Percentiles rank a stretch among this genome's conserved stretches.
Evolutionary conservation across 139 green algal species (phyloP).

Genomic region (Dunaliella primolecta): DNA sequence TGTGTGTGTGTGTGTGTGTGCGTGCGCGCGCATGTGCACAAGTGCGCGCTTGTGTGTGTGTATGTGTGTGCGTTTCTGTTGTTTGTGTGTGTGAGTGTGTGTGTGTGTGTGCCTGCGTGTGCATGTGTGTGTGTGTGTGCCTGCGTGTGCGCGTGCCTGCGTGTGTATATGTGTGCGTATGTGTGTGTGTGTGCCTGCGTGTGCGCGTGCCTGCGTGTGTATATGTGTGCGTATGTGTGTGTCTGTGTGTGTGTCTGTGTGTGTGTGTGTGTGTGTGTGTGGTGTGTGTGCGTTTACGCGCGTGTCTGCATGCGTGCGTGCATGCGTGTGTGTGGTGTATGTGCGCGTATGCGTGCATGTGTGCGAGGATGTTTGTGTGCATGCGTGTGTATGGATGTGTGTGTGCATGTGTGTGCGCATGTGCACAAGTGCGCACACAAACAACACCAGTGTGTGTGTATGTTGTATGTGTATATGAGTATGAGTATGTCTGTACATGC

Average conservation of each 20-base stretch:
- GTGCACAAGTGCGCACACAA: too few species aligned
- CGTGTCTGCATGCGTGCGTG: too few species aligned
- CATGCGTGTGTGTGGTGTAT: too few species aligned
- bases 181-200: neutral
- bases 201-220: neutral
- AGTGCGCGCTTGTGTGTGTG: neutral
- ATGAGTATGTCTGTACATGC: too few species aligned
- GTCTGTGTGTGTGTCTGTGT: neutral
- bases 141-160: too few species aligned
- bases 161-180: neutral
- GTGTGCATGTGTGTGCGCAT: too few species aligned
- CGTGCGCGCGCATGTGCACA: neutral
- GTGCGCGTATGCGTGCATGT: neutral
- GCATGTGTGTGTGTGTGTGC: too few species aligned
- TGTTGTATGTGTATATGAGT: too few species aligned
- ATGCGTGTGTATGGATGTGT: neutral
- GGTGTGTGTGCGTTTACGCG: too few species aligned
- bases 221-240: neutral
- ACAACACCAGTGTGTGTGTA: too few species aligned
- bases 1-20: neutral
- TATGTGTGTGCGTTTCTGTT: neutral
- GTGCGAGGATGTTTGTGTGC: neutral
- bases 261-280: neutral
- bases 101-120: too few species aligned
- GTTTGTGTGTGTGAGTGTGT: neutral